Conservation (phyloP, 2,329 filamentous ascomycete species). For the Coniochaeta hoffmannii region DNA sequence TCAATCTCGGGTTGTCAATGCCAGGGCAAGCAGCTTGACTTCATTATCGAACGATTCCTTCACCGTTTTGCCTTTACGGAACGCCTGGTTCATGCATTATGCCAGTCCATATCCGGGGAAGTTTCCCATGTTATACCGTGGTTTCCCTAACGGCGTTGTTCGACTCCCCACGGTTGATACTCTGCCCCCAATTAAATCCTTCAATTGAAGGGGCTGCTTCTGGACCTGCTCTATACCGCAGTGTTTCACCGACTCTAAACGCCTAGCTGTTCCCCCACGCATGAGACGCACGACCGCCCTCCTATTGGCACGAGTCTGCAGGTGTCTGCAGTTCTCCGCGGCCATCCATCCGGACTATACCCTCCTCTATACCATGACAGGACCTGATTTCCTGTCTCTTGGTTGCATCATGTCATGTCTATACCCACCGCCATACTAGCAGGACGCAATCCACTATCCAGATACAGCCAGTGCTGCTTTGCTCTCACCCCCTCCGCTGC, state of each 20-base stretch:
- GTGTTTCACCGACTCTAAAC: conserved; percentile 1
- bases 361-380: neutral
- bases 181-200: neutral
- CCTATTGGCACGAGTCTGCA: conserved; percentile 2
- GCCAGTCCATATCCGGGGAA: neutral
- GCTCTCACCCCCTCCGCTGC: neutral
- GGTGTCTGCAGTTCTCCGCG: conserved; percentile 1
- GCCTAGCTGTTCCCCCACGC: conserved; percentile 1
- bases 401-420: neutral
- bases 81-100: neutral
- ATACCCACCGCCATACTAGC: neutral
- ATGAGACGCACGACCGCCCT: neutral
- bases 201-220: neutral
- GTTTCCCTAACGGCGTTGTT: neutral
- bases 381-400: neutral
- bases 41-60: neutral
- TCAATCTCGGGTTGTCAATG: conserved; percentile 13
- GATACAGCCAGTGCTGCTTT: neutral
- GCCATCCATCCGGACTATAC: neutral
- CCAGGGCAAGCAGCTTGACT: conserved; percentile 10
- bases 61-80: neutral
- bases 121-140: neutral
- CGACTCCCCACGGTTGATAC: neutral
- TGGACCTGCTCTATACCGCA: neutral
- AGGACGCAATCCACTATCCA: neutral